These are phyloP conservation scores for Botryotinia narcissicola DNA, from an alignment of 2,329 filamentous ascomycete genomes.

Conservation along the genomic window DNA sequence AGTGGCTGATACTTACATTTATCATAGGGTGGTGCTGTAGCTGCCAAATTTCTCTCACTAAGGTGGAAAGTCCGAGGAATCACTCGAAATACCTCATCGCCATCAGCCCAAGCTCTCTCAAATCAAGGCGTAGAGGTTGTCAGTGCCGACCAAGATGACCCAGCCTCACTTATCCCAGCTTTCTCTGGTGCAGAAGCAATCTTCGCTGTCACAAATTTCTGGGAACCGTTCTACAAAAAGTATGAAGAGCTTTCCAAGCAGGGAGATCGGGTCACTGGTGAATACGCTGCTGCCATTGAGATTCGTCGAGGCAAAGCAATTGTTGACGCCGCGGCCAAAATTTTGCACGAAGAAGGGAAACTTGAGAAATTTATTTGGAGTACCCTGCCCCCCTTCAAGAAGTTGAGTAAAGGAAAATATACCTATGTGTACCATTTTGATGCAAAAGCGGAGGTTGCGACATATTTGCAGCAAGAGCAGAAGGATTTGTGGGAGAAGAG, in stretches of 20 bases:
- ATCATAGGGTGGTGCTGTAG: slow-evolving; percentile 47
- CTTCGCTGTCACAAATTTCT: slow-evolving; percentile 43
- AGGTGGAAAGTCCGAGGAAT: slow-evolving; percentile 45
- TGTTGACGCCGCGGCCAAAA: background rate
- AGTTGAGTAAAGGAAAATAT: background rate
- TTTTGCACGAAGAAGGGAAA: background rate
- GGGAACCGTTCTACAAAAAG: slow-evolving; percentile 27
- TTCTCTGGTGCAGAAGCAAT: slow-evolving; percentile 42
- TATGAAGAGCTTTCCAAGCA: slow-evolving; percentile 23
- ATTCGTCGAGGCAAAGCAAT: background rate
- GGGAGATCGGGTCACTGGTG: slow-evolving; percentile 27
- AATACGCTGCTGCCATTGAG: slow-evolving; percentile 22
- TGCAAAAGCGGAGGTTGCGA: background rate
- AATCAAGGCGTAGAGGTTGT: slow-evolving; percentile 46
- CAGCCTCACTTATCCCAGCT: slow-evolving; percentile 28
- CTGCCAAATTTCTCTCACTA: slow-evolving; percentile 45
- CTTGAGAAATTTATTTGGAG: background rate
- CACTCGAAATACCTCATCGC: slow-evolving; percentile 46
- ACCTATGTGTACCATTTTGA: background rate
- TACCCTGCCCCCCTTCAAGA: background rate
- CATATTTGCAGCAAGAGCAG: background rate
- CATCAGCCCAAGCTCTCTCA: slow-evolving; percentile 42
- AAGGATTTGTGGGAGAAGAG: background rate
- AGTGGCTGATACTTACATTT: background rate
- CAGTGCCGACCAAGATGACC: slow-evolving; percentile 29